Base-by-base conservation (phyloP, 768 basidiomycete species). In the Termitomyces sp. region DNA sequence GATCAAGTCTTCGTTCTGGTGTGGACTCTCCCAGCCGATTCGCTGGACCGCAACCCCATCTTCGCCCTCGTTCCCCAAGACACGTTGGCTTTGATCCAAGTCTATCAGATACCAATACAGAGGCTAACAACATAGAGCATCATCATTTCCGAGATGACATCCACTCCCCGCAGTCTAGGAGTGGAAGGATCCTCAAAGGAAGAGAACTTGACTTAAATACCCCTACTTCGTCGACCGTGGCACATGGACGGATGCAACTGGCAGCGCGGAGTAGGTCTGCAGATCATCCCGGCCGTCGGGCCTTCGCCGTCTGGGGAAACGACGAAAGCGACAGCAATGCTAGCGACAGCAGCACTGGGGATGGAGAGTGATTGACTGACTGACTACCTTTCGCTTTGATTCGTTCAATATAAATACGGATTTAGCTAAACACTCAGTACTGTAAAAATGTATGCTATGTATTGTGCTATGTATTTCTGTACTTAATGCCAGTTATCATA, bases 291-390 rank as follows among this genome's bases (percentile, higher is more conserved):
- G 73, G 73, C 31, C 78, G 68, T 46, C 75, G 82, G 37, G 86
- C 88, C 8, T 94, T 94, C 64, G 91, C 92, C 19, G 89, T 90
- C 11, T 91, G 85, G 83, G 92, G 91, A 0, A 87, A 91, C 41
- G 91, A 94, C 65, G 91, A 93, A 70, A 92, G 88, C 54, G 91
- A 94, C 62, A 90, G 88, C 66, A 87, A 86, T 64, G 78, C 89
- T 14, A 91, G 89, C 60, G 90, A 91, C 63, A 85, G 79, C 51
- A 85, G 87, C 54, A 49, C 55, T 23, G 66, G 60, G 23, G 55
- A 58, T 6, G 48, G 30, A 51, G 35, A 45, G 11, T 51, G 38
- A 46, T 40, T 51, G 12, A 1, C 44, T 51, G 12, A 1, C 44
- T 38, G 9, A 7, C 37, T 38, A 35, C 17, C 19, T 33, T 33